These are phyloP conservation scores for Nitzschia sp. DNA, from an alignment of 108 stramenopile genomes.

Conservation along the genomic window DNA sequence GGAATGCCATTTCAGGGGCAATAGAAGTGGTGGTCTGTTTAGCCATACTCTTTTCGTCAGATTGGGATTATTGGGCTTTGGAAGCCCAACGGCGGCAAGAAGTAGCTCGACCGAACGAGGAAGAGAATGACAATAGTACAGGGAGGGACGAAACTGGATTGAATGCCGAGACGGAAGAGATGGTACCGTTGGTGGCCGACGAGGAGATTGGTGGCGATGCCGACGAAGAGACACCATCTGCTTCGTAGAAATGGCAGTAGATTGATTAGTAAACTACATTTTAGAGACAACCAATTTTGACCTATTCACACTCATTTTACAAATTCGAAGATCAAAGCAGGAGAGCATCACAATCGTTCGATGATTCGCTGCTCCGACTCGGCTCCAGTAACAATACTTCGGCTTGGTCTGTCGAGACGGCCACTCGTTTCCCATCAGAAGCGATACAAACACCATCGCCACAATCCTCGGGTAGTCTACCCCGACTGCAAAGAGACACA, in stretches of 20 bases:
- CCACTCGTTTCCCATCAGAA: conserved; percentile 43
- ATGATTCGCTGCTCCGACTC: neutral
- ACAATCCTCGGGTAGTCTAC: conserved; percentile 52
- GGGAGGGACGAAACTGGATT: neutral
- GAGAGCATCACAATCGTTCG: neutral
- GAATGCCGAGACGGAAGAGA: conserved; percentile 8
- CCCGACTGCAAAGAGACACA: conserved; percentile 57
- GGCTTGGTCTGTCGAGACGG: conserved; percentile 60
- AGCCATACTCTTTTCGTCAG: conserved; percentile 19
- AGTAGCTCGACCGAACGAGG: conserved; percentile 12
- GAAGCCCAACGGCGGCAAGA: conserved; percentile 46
- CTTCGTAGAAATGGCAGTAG: no score
- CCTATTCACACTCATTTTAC: no score
- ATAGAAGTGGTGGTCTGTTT: conserved; percentile 45
- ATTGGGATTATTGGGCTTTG: conserved; percentile 45
- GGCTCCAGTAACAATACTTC: conserved; percentile 47
- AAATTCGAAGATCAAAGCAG: no score
- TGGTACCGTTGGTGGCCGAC: neutral
- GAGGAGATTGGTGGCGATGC: neutral
- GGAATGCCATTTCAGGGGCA: conserved; percentile 39
- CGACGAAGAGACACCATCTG: neutral
- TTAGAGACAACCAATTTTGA: no score
- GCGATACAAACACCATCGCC: conserved; percentile 65
- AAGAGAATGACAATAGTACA: conserved; percentile 10
- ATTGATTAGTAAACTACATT: no score